phyloP scores from a whole-genome alignment of 768 basidiomycete genomes.

The Scleroderma citrinum region DNA sequence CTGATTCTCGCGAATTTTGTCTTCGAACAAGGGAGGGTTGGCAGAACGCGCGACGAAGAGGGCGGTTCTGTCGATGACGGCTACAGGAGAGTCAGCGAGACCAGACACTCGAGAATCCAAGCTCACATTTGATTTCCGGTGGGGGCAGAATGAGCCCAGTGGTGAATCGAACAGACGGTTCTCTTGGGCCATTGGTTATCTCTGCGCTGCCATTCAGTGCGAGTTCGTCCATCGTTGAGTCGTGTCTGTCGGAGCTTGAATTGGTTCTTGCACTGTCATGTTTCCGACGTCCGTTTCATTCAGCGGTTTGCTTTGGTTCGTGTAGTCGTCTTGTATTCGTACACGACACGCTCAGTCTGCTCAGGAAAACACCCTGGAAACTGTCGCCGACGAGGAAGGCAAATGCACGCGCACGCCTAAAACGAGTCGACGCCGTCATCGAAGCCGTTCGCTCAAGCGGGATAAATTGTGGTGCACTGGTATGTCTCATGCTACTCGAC shows the following conservation, averaged over 20 bases:
- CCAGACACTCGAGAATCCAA: not conserved
- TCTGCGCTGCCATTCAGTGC: slow-evolving; percentile 36
- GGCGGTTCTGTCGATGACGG: slow-evolving; percentile 94
- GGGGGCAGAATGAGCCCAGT: slow-evolving; percentile 93
- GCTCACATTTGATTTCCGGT: slow-evolving; percentile 85
- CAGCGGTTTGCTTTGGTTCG: slow-evolving; percentile 83
- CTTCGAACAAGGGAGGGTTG: slow-evolving; percentile 89
- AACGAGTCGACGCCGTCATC: slow-evolving; percentile 91
- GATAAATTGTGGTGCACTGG: slow-evolving; percentile 68
- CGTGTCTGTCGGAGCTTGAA: slow-evolving; percentile 23
- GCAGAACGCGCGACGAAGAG: slow-evolving; percentile 88
- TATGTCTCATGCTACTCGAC: slow-evolving; percentile 33
- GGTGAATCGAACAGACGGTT: slow-evolving; percentile 49
- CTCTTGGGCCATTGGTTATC: slow-evolving; percentile 31
- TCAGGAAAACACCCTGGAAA: slow-evolving; percentile 94
- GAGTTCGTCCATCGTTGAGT: slow-evolving; percentile 35
- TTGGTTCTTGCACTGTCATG: not conserved
- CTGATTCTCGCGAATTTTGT: slow-evolving; percentile 95
- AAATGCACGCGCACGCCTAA: slow-evolving; percentile 82
- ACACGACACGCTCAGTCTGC: slow-evolving; percentile 3
- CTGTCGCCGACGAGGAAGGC: slow-evolving; percentile 89
- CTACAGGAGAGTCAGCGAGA: slow-evolving; percentile 34
- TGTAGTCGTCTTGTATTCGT: slow-evolving; percentile 1
- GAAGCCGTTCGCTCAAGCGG: slow-evolving; percentile 82
- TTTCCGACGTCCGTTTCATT: slow-evolving; percentile 59